Evolutionary conservation across 345 rosid genomes (phyloP).

Genomic region (Viola odorata): DNA sequence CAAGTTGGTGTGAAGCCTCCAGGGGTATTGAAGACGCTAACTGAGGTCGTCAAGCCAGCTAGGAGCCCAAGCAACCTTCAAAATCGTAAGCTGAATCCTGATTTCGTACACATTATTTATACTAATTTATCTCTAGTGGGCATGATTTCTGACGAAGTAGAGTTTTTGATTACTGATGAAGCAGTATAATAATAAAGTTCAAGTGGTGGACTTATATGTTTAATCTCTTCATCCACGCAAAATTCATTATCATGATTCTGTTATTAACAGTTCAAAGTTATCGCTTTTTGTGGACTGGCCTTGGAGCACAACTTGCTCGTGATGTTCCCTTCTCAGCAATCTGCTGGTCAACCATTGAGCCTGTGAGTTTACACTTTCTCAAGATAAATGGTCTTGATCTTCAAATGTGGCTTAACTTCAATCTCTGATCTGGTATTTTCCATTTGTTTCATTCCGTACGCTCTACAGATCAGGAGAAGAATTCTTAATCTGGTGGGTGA

Average conservation of each 20-base stretch:
- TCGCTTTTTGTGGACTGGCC: slow-evolving; percentile 85
- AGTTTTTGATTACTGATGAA: not conserved
- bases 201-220: not conserved
- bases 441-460: slow-evolving; percentile 1
- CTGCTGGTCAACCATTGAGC: slow-evolving; percentile 91
- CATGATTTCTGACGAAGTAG: not conserved
- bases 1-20: slow-evolving; percentile 62
- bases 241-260: not conserved
- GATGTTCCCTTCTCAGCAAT: slow-evolving; percentile 99
- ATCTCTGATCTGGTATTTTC: not conserved
- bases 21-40: slow-evolving; percentile 67
- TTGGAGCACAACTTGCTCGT: slow-evolving; percentile 95
- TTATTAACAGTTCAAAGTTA: slow-evolving; percentile 54
- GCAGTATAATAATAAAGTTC: no score
- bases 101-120: not conserved
- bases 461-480: slow-evolving; percentile 52
- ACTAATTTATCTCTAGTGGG: not conserved
- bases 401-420: not conserved
- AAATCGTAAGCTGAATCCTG: slow-evolving; percentile 46
- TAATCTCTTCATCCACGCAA: not conserved
- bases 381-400: not conserved
- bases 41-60: slow-evolving; percentile 57
- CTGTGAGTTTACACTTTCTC: slow-evolving; percentile 45
- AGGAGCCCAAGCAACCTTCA: slow-evolving; percentile 42
- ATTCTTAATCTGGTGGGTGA: slow-evolving; percentile 59